Evolutionary conservation across 805 yeast species (phyloP).

Genomic region (Nematodospora valgi): DNA sequence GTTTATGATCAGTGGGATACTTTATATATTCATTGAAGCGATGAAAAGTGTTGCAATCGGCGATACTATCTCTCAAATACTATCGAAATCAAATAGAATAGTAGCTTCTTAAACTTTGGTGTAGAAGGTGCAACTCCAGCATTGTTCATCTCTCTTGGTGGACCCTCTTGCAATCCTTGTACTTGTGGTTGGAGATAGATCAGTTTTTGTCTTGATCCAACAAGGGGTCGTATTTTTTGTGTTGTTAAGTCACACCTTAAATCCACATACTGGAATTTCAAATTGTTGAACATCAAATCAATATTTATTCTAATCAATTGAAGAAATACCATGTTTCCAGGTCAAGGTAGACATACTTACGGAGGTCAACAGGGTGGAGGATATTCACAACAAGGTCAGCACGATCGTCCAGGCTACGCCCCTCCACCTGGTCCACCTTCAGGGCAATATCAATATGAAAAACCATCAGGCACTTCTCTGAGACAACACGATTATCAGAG

Average conservation of each 20-base stretch:
- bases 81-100: no score
- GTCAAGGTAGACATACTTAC: constrained; percentile 14
- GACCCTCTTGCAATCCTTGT: no score
- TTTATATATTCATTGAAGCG: no score
- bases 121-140: no score
- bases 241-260: no score
- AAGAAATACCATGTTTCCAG: constrained; percentile 16
- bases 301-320: not conserved
- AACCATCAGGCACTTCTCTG: constrained; percentile 3
- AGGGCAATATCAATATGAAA: constrained; percentile 15
- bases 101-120: no score
- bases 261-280: not conserved
- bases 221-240: no score
- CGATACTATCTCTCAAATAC: no score
- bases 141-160: no score
- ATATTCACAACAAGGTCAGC: constrained; percentile 4
- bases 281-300: not conserved
- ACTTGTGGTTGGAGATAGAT: no score
- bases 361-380: constrained; percentile 6
- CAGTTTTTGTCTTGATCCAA: not conserved
- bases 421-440: constrained; percentile 15
- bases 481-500: constrained; percentile 5
- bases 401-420: constrained; percentile 7
- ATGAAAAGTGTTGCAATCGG: no score
- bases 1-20: no score